phyloP scores from a whole-genome alignment of 768 basidiomycete species.

The Neoboletus brunneissimus region DNA sequence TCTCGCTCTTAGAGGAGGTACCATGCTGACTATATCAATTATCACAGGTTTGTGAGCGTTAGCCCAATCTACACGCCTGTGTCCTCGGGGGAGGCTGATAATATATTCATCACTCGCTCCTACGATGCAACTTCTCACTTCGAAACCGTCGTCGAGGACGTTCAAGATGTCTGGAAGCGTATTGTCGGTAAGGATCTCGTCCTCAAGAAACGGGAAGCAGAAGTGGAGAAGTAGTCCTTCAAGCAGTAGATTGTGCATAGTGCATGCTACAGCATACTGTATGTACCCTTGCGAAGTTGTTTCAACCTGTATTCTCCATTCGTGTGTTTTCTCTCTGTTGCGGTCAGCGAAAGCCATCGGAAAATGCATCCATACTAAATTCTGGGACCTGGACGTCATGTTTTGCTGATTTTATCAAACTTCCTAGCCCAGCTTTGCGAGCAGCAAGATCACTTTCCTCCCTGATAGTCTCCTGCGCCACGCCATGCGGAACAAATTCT shows the following conservation, averaged over 20 bases:
- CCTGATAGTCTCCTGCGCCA: conserved; percentile 32
- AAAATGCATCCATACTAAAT: conserved; percentile 83
- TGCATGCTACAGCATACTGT: conserved; percentile 2
- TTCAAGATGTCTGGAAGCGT: conserved; percentile 93
- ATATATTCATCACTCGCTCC: conserved; percentile 95
- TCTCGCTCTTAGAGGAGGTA: background rate
- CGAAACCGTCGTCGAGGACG: conserved; percentile 97
- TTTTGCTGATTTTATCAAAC: conserved; percentile 87
- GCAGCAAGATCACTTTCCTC: conserved; percentile 60
- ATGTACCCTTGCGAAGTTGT: conserved; percentile 12
- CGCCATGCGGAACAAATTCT: conserved; percentile 23
- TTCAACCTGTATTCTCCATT: conserved; percentile 4
- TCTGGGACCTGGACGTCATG: conserved; percentile 83
- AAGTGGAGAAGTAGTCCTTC: conserved; percentile 46
- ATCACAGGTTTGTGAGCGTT: conserved; percentile 80
- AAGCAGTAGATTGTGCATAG: conserved; percentile 5
- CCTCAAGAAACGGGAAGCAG: conserved; percentile 83
- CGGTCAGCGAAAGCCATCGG: conserved; percentile 28
- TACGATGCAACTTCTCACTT: conserved; percentile 99
- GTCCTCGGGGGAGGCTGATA: conserved; percentile 73
- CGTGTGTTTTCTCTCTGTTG: background rate
- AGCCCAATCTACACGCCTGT: conserved; percentile 89
- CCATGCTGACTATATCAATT: conserved; percentile 9
- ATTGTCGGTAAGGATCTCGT: conserved; percentile 75
- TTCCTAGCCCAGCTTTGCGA: conserved; percentile 73